Evolutionary conservation across 345 rosid genomes (phyloP).

Genomic region (Turnera subulata): DNA sequence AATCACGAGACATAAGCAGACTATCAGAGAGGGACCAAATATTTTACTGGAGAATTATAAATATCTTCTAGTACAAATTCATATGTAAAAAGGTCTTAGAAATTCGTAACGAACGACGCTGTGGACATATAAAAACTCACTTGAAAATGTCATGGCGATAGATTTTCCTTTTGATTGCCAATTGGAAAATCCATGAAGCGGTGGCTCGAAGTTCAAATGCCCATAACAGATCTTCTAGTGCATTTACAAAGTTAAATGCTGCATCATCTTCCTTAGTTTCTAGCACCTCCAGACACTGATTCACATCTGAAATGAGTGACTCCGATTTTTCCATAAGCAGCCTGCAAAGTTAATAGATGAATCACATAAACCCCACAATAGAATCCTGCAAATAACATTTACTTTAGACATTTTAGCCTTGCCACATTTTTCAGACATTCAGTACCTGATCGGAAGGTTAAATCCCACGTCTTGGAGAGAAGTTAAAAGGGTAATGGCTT

Average conservation of each 20-base stretch:
- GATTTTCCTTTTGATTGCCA: constrained; percentile 73
- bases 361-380: neutral
- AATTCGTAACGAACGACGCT: too few species aligned
- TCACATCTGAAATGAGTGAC: constrained; percentile 61
- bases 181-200: constrained; percentile 85
- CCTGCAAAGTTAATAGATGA: constrained; percentile 43
- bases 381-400: neutral
- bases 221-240: constrained; percentile 84
- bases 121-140: constrained; percentile 31
- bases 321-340: constrained; percentile 58
- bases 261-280: constrained; percentile 69
- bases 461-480: constrained; percentile 70
- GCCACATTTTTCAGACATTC: constrained; percentile 8
- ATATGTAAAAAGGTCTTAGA: too few species aligned
- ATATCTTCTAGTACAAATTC: too few species aligned
- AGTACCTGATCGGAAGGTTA: constrained; percentile 81
- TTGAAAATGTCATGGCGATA: constrained; percentile 72
- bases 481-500: constrained; percentile 56
- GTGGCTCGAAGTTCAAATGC: constrained; percentile 88
- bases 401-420: constrained; percentile 7
- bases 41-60: neutral
- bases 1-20: too few species aligned
- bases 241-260: constrained; percentile 82
- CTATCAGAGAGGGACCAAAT: too few species aligned
- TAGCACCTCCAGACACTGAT: constrained; percentile 59